A percentile compares a stretch with the other conserved stretches of the same genome.
These are phyloP conservation scores for Kazachstania martiniae DNA, from an alignment of 805 yeast genomes.

Conservation along the genomic window DNA sequence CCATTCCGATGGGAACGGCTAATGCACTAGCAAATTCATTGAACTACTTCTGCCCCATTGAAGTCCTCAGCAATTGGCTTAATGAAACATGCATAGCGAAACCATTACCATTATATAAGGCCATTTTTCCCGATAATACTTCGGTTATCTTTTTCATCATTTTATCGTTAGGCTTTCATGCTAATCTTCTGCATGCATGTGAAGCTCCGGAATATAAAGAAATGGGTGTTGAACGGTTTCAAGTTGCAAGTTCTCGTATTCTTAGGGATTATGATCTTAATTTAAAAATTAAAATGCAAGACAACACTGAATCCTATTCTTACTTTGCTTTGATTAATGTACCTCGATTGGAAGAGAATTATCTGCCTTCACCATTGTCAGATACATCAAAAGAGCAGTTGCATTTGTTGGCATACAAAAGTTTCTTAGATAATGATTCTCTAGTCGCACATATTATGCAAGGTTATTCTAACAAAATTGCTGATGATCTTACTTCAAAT, in stretches of 20 bases:
- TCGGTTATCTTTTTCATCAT: slow-evolving; percentile 43
- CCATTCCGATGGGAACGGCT: slow-evolving; percentile 77
- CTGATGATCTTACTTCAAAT: slow-evolving; percentile 5
- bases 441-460: slow-evolving; percentile 14
- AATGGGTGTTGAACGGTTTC: slow-evolving; percentile 57
- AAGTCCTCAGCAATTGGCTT: no score
- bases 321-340: slow-evolving; percentile 23
- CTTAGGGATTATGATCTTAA: slow-evolving; percentile 30
- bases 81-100: no score
- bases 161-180: slow-evolving; percentile 78
- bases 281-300: slow-evolving; percentile 7
- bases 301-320: slow-evolving; percentile 8
- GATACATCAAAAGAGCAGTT: slow-evolving; percentile 13
- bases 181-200: slow-evolving; percentile 71
- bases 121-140: slow-evolving; percentile 20
- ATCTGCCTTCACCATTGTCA: slow-evolving; percentile 24
- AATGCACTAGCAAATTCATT: slow-evolving; percentile 66
- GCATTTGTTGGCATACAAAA: slow-evolving; percentile 18
- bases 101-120: slow-evolving; percentile 31
- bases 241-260: slow-evolving; percentile 52
- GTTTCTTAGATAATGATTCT: slow-evolving; percentile 5
- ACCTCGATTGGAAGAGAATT: slow-evolving; percentile 20
- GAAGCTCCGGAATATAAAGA: slow-evolving; percentile 47
- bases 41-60: slow-evolving; percentile 29
- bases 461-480: slow-evolving; percentile 16